Evolutionary conservation across 2,329 filamentous ascomycete genomes (phyloP).

Genomic region (Fusarium robinianum): DNA sequence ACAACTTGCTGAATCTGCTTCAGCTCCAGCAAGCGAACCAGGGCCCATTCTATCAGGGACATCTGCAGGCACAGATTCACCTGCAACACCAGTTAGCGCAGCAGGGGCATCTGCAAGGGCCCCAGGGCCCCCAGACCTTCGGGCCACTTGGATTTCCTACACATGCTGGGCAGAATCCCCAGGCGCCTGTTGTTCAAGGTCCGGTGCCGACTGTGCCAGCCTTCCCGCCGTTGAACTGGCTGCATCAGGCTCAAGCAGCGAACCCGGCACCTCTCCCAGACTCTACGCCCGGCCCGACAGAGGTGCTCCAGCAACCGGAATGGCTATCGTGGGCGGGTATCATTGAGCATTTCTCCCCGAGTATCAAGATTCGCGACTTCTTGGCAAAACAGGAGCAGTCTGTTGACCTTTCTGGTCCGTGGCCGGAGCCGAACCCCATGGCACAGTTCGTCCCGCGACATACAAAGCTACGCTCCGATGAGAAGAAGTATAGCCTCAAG

Average conservation of each 20-base stretch:
- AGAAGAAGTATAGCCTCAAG: constrained; percentile 39
- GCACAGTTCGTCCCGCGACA: constrained; percentile 31
- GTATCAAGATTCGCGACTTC: constrained; percentile 38
- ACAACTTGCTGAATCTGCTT: constrained; percentile 26
- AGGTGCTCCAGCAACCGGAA: constrained; percentile 36
- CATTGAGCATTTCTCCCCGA: constrained; percentile 49
- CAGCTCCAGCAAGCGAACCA: constrained; percentile 7
- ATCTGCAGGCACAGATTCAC: neutral
- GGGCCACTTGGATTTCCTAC: too few species aligned
- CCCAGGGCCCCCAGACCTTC: too few species aligned
- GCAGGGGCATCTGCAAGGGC: neutral
- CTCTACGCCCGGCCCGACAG: constrained; percentile 5
- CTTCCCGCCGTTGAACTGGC: constrained; percentile 3
- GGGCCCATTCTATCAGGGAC: neutral
- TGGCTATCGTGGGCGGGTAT: constrained; percentile 48
- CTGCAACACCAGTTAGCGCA: constrained; percentile 1
- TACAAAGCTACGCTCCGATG: constrained; percentile 32
- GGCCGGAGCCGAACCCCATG: constrained; percentile 7
- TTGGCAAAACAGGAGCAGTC: constrained; percentile 12
- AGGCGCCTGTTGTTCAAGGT: too few species aligned
- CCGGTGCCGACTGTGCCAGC: too few species aligned
- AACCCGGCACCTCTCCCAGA: constrained; percentile 5
- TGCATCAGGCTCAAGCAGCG: constrained; percentile 4
- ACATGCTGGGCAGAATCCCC: too few species aligned
- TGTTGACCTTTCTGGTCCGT: neutral